A percentile compares a stretch with the other conserved stretches of the same genome.
phyloP scores from a whole-genome alignment of 805 yeast species.

The Yarrowia yakushimensis region DNA sequence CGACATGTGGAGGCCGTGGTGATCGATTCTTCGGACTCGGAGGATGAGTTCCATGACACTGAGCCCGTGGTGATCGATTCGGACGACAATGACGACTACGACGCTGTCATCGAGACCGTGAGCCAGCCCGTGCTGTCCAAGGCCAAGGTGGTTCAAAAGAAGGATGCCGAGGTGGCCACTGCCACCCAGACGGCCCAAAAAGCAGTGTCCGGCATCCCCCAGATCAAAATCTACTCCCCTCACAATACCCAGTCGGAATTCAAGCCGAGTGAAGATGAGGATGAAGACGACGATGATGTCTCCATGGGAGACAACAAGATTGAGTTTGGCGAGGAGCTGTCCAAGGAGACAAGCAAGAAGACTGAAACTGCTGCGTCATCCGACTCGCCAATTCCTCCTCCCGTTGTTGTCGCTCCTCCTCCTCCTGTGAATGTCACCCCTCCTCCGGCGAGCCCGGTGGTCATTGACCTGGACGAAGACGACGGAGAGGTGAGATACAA shows the following conservation, averaged over 20 bases:
- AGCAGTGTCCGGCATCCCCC: constrained; percentile 4
- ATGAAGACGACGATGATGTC: not conserved
- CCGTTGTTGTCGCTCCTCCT: not conserved
- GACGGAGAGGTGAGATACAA: constrained; percentile 4
- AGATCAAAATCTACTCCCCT: constrained; percentile 15
- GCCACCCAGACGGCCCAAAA: constrained; percentile 10
- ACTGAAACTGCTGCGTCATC: not conserved
- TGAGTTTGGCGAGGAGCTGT: not conserved
- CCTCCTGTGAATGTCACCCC: not conserved
- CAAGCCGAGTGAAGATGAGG: constrained; percentile 3
- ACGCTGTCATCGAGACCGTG: constrained; percentile 13
- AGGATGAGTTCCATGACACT: constrained; percentile 15
- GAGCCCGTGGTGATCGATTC: constrained; percentile 12
- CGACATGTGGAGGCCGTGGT: constrained; percentile 4
- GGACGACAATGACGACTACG: constrained; percentile 6
- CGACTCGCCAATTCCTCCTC: not conserved
- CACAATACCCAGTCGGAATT: constrained; percentile 11
- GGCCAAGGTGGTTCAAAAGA: not conserved
- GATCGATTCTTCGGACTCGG: constrained; percentile 8
- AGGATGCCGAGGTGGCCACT: not conserved
- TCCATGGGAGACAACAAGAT: not conserved
- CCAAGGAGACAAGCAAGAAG: not conserved
- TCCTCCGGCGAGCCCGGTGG: not conserved
- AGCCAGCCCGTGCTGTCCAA: constrained; percentile 12
- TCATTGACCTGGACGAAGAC: constrained; percentile 1